Base-by-base conservation (phyloP, 1,284 basidiomycete genomes). In the Vanrija humicola region DNA sequence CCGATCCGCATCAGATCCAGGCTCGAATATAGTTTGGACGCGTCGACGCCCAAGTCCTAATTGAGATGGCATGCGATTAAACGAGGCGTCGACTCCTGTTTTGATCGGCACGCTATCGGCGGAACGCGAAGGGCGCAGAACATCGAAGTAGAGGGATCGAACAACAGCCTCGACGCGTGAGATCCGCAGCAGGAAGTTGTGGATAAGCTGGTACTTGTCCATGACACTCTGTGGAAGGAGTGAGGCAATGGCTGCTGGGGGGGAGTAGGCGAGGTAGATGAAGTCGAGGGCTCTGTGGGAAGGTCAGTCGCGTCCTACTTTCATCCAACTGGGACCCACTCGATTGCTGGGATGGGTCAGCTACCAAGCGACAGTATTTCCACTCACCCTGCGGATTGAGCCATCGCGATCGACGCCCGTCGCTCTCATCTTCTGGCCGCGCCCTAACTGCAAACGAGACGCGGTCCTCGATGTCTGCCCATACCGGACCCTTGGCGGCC, bases 161-260 rank as follows among this genome's bases (percentile, higher is more conserved):
- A 86, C 73, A 12, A 88, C 88, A 48, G 82, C 82, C 68, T 91
- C 84, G 28, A 89, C 88, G 79, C 90, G 81, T 63, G 86, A 80
- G 25, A 93, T 77, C 21, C 89, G 82, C 23, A 94, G 77, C 38
- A 90, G 80, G 63, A 91, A 84, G 0, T 86, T 82, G 69, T 91
- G 90, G 54, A 91, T 78, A 26, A 86, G 78, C 64, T 91, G 88
- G 68, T 92, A 93, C 71, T 91, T 92, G n/a, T 82, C 84, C 38
- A 91, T 75, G 38, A 88, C 81, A 1, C 82, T 79, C 0, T 81
- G 77, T 0, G 88, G 84, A 34, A 94, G 85, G 8, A 93, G 69
- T 9, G 85, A 79, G 46, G 84, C 82, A 39, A 93, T 77, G 0
- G 88, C 82, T 21, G 80, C 79, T 1, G 89, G 88, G 14, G 89